Percentiles rank a stretch among this genome's conserved stretches.
Evolutionary conservation across 371 early-diverging fungal genomes (phyloP).

Genomic region (Synchytrium microbalum): DNA sequence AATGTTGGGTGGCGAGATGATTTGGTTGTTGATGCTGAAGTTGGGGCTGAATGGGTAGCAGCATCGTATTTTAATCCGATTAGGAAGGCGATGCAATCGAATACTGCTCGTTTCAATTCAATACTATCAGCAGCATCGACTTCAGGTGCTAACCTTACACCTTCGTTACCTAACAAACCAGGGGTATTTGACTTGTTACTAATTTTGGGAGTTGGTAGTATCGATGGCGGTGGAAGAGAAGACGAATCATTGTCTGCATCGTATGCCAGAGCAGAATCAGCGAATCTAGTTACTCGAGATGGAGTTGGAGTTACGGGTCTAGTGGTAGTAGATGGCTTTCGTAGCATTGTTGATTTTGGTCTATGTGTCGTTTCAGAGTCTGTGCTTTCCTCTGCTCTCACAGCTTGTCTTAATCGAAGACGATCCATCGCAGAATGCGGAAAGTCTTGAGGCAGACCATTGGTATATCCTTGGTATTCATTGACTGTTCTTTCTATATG

Average conservation of each 20-base stretch:
- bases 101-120: slow-evolving; percentile 42
- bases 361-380: background rate
- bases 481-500: slow-evolving; percentile 68
- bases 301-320: background rate
- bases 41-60: background rate
- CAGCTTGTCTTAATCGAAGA: background rate
- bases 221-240: background rate
- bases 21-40: background rate
- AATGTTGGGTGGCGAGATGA: background rate
- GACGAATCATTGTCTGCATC: background rate
- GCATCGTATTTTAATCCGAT: slow-evolving; percentile 35
- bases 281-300: background rate
- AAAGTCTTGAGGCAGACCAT: background rate
- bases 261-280: background rate
- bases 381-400: background rate
- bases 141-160: background rate
- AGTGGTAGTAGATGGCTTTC: background rate
- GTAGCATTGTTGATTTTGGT: background rate
- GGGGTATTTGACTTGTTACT: background rate
- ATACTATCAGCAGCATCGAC: background rate
- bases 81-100: slow-evolving; percentile 53
- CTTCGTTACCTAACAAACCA: background rate
- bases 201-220: background rate
- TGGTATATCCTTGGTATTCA: slow-evolving; percentile 52
- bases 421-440: background rate